Percentiles rank a stretch among this genome's conserved stretches.
Conservation (phyloP, 345 rosid genomes). For the Linum tenue region DNA sequence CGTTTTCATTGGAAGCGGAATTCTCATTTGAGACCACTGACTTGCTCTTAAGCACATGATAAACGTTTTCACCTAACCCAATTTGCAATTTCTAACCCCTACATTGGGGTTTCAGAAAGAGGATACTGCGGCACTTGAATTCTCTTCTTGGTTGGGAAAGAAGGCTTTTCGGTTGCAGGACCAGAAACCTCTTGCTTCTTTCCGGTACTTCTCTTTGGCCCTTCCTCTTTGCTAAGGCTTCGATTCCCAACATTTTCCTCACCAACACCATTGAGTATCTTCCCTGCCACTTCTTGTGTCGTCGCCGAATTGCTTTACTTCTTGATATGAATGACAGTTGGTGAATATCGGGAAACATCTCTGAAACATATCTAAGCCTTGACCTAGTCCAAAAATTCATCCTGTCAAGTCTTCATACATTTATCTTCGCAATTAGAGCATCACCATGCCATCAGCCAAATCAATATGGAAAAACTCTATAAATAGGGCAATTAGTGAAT, state of each 20-base stretch:
- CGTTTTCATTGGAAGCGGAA: conserved; percentile 22
- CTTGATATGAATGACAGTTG: conserved; percentile 3
- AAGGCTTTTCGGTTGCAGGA: conserved; percentile 41
- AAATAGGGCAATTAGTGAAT: too few relatives aligned
- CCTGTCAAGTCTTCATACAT: too few relatives aligned
- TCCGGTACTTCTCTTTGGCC: conserved; percentile 13
- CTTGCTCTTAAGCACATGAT: conserved; percentile 14
- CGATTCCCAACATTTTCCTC: conserved; percentile 1
- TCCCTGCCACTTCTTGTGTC: too few relatives aligned
- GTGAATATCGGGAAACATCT: neutral
- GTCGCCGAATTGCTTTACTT: conserved; percentile 19
- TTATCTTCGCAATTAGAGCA: too few relatives aligned
- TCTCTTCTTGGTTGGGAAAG: conserved; percentile 80
- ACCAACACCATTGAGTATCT: too few relatives aligned
- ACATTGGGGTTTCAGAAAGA: conserved; percentile 26
- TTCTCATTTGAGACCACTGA: conserved; percentile 22
- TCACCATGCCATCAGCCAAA: too few relatives aligned
- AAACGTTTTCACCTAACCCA: too few relatives aligned
- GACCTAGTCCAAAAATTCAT: too few relatives aligned
- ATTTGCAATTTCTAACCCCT: conserved; percentile 1
- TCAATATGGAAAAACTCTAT: too few relatives aligned
- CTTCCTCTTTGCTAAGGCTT: conserved; percentile 18
- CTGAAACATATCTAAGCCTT: too few relatives aligned
- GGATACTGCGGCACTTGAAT: conserved; percentile 63
- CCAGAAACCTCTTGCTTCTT: conserved; percentile 17